Evolutionary conservation across 768 basidiomycete genomes (phyloP).

Genomic region (Kwoniella sp.): DNA sequence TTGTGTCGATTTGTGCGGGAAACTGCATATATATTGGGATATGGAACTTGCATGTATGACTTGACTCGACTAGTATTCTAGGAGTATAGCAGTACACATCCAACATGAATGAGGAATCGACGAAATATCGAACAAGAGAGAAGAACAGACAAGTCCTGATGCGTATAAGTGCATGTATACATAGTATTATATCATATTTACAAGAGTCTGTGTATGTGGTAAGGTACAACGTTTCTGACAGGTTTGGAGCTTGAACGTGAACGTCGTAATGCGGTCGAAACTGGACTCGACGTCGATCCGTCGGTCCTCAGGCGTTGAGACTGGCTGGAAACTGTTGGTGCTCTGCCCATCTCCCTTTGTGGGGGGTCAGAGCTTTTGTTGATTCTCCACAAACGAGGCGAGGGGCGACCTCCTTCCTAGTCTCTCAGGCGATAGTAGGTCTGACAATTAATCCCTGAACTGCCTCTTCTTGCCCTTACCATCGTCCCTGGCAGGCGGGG

Average conservation of each 20-base stretch:
- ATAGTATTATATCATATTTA: background rate
- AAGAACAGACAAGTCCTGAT: too few relatives aligned
- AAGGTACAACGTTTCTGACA: background rate
- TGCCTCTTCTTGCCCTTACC: conserved; percentile 48
- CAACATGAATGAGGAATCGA: too few relatives aligned
- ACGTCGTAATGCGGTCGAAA: too few relatives aligned
- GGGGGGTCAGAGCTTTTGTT: background rate
- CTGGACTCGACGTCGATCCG: background rate
- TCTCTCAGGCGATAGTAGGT: background rate
- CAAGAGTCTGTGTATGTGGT: background rate
- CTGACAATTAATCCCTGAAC: conserved; percentile 55
- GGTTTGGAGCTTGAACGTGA: background rate
- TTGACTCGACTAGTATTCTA: too few relatives aligned
- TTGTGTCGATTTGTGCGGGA: too few relatives aligned
- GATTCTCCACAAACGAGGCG: background rate
- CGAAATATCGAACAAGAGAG: too few relatives aligned
- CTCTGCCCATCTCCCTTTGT: background rate
- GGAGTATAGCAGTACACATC: too few relatives aligned
- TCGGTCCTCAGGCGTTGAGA: background rate
- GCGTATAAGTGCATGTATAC: background rate
- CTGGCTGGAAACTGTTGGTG: background rate
- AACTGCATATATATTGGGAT: too few relatives aligned
- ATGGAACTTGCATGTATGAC: too few relatives aligned
- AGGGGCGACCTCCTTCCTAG: background rate
- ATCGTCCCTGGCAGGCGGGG: conserved; percentile 39